These are phyloP conservation scores for Colletotrichum spaethianum DNA, from an alignment of 2,329 filamentous ascomycete genomes.

Conservation along the genomic window DNA sequence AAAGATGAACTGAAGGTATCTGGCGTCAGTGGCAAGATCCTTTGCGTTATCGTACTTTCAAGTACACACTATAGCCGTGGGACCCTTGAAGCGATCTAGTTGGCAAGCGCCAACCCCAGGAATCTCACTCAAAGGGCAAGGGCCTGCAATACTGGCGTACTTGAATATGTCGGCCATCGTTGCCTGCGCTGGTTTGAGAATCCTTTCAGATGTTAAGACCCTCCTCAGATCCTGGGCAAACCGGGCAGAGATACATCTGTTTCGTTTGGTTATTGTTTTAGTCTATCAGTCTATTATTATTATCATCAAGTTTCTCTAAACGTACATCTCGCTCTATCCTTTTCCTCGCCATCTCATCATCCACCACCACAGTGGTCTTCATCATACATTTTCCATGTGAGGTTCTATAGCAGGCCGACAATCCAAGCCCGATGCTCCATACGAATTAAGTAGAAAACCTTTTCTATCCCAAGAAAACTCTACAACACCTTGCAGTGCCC, in stretches of 20 bases:
- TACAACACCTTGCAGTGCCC: not conserved
- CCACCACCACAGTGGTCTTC: too few relatives aligned
- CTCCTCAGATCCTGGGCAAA: too few relatives aligned
- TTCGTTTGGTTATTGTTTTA: too few relatives aligned
- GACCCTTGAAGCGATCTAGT: not conserved
- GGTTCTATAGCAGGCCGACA: too few relatives aligned
- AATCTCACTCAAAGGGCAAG: not conserved
- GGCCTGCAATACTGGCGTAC: not conserved
- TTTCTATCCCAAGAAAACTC: not conserved
- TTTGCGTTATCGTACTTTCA: not conserved
- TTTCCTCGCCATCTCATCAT: not conserved
- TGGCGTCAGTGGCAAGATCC: not conserved
- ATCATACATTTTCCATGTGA: too few relatives aligned
- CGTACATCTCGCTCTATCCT: not conserved
- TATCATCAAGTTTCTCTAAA: too few relatives aligned
- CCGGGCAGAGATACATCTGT: too few relatives aligned
- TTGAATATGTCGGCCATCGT: too few relatives aligned
- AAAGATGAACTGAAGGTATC: conserved; percentile 51
- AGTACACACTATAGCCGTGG: conserved; percentile 16
- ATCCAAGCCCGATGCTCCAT: too few relatives aligned
- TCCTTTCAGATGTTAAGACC: too few relatives aligned
- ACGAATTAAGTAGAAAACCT: not conserved
- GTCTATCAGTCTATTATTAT: too few relatives aligned
- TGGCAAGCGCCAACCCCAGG: not conserved
- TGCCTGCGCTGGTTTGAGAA: too few relatives aligned